These are phyloP conservation scores for Mrakia blollopis DNA, from an alignment of 768 basidiomycete species.

Conservation along the genomic window DNA sequence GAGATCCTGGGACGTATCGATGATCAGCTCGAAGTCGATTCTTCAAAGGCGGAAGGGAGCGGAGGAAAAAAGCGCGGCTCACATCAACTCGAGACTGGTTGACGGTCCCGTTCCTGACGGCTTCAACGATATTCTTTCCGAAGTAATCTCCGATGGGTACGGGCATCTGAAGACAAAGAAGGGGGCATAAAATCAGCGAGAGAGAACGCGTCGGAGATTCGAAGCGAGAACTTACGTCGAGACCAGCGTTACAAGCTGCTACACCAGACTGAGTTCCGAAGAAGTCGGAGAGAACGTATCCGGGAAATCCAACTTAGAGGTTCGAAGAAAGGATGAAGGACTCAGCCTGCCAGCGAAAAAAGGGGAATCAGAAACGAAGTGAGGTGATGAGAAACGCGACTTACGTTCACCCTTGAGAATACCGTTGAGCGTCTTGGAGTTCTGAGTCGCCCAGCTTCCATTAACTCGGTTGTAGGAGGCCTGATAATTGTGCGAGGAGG, in stretches of 20 bases:
- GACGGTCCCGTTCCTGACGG: constrained; percentile 68
- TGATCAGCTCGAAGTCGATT: neutral
- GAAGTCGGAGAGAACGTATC: constrained; percentile 5
- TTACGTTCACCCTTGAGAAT: constrained; percentile 62
- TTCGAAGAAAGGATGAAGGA: neutral
- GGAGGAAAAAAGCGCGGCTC: constrained; percentile 33
- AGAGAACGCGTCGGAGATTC: neutral
- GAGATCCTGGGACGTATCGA: constrained; percentile 43
- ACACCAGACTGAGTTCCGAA: constrained; percentile 8
- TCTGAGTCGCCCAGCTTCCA: constrained; percentile 67
- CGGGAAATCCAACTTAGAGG: constrained; percentile 11
- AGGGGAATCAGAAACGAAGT: no score
- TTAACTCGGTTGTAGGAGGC: constrained; percentile 46
- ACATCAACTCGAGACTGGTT: constrained; percentile 49
- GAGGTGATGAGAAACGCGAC: neutral
- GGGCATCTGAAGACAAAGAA: constrained; percentile 4
- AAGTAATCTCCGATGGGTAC: constrained; percentile 46
- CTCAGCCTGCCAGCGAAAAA: neutral
- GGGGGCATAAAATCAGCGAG: neutral
- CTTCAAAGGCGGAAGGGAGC: neutral
- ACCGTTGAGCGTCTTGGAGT: constrained; percentile 64
- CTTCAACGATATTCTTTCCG: constrained; percentile 62
- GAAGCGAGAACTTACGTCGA: neutral
- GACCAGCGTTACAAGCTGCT: constrained; percentile 1
- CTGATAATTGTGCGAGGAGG: neutral